Base-by-base conservation (phyloP, 257 asterid genomes). In the Jacaranda copaia region DNA sequence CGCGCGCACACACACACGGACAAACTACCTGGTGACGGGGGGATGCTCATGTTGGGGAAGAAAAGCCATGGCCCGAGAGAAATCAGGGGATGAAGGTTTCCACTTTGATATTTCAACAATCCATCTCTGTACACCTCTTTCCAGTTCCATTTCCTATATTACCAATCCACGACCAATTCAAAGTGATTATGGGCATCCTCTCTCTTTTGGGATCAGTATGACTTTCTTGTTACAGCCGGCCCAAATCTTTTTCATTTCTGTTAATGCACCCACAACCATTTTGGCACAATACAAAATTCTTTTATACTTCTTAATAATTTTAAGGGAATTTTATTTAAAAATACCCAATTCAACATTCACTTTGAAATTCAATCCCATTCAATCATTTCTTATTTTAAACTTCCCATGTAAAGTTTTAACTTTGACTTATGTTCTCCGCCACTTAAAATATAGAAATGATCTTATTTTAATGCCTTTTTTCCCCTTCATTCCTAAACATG, bases 41-140 rank as follows among this genome's bases (percentile, higher is more conserved):
- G 86, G 36, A 73, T 85, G 89, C 14, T 91, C 85, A 16, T 77
- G 88, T n/a, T 75, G 81, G 68, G 97, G 97, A 84, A 91, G 96
- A 84, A 87, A 43, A 68, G 93, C 83, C 81, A 87, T 53, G 66
- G 77, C 80, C 10, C 46, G 74, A 60, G 85, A 81, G 85, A 89
- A 91, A 75, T 82, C 39, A 56, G 70, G 60, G 58, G 87, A 70
- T n/a, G 94, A 85, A 53, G 96, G 96, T 49, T 89, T 79, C 97
- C 97, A 91, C 19, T 63, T 80, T 2, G 96, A 85, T 52, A 93
- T 80, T 81, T 88, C 88, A 38, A 91, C 94, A 61, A 81, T 80
- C 97, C 97, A 93, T 77, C 96, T 88, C 83, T 83, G 86, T 15
- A 91, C 87, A 3, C 93, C 94, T 52, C 81, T 88, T 68, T 80